Base-by-base conservation (phyloP, 768 basidiomycete species). In the Suillus decipiens region DNA sequence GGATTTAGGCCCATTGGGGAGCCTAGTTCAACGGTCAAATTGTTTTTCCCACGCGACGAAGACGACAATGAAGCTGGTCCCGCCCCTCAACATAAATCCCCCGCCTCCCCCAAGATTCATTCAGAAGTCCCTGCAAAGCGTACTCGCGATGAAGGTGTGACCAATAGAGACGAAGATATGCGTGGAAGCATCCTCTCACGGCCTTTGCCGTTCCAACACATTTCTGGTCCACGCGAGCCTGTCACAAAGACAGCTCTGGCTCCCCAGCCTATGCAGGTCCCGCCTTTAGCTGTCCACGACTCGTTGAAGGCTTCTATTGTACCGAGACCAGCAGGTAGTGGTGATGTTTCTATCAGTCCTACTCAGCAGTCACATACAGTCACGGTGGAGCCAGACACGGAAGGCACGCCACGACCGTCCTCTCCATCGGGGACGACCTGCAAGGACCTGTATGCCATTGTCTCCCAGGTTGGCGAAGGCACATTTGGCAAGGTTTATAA, bases 401-500 rank as follows among this genome's bases (percentile, higher is more conserved):
- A 75, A 4, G 64, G 19, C 17, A 63, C 62, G 15, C 70, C 76
- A 14, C 73, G 72, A 36, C 66, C 75, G 2, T 66, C 72, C 24
- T 72, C 75, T 15, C 73, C 76, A 34, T 70, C 69, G 24, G 24
- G 64, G 2, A 63, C 69, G 17, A 72, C 77, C 51, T 70, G 70
- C 36, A 78, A 79, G 60, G 90, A 93, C 63, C 73, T 94, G 22
- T 99, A 97, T 75, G 85, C 87, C 58, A 92, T 95, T 64, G 82
- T 99, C 31, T 90, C 86, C 55, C 96, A 98, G 70, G 97, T 99
- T 50, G 97, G 97, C 12, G 96, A 99, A 75, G 97, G 97, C 3
- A 99, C 97, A 2, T 99, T 99, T 72, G 96, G 96, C 28, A 96
- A 99, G 74, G 96, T 99, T 1, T 92, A 97, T 80, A 99, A 99